Base-by-base conservation (phyloP, 2,329 filamentous ascomycete species). In the Diaporthe australafricana region DNA sequence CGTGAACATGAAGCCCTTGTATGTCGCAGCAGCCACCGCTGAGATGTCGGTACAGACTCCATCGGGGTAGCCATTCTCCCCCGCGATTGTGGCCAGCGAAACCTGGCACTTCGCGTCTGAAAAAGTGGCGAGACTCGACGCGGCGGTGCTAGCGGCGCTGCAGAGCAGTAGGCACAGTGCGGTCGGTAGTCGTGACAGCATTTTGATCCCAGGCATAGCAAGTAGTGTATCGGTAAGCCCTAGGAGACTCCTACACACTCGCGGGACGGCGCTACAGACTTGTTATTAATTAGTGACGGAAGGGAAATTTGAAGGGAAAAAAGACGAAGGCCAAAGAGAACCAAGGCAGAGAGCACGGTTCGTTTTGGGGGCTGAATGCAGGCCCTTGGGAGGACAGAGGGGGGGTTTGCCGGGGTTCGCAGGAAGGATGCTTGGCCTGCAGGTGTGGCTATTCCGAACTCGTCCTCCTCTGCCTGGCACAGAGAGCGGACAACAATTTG, bases 61-160 rank as follows among this genome's bases (percentile, higher is more conserved):
- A 27, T 71, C 69, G 11, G 69, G 69, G 27, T 71, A 71, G 30
- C 69, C 69, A 22, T 71, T 57, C 25, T 67, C 38, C n/a, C 69
- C 69, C 5, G 40, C 30, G 14, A 67, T 38, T 14, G 50, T 32
- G 12, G 9, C 56, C 25, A 27, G 53, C 3, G 69, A 67, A 1
- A 8, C 32, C 32, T 66, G 53, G 50, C 69, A 71, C 8, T 57
- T 22, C 30, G 57, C 40, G 42, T 71, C 62, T 14, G 42, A 38
- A 30, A 67, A 71, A 14, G 50, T 57, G 22, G 42, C 45, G 5
- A 66, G 52, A 32, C 38, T 71, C 7, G 69, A 71, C 9, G 60
- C 69, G 30, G 25, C 30, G 22, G 30, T 42, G 8, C 42, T 38
- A 30, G 48, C 57, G 32, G 45, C 65, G 32, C 42, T 48, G 40